A percentile compares a stretch with the other conserved stretches of the same genome.
Evolutionary conservation across 768 basidiomycete species (phyloP).

Genomic region (Termitomyces sp.): DNA sequence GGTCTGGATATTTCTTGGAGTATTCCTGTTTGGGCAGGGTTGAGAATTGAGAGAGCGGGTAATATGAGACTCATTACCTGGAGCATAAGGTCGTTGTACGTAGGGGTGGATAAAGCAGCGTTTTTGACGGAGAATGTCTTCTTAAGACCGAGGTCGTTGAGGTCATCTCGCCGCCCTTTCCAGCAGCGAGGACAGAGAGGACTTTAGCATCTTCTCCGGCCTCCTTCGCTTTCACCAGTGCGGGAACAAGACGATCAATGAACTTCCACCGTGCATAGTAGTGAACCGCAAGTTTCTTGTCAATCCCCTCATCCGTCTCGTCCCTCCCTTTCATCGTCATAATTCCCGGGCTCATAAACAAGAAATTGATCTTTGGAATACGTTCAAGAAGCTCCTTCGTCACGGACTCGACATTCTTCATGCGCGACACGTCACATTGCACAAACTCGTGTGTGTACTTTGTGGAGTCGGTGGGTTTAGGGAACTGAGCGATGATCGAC

Average conservation of each 20-base stretch:
- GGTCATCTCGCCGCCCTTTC: slow-evolving; percentile 31
- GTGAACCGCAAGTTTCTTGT: slow-evolving; percentile 32
- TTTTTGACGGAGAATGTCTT: slow-evolving; percentile 28
- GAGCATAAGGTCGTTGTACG: slow-evolving; percentile 39
- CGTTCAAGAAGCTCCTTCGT: slow-evolving; percentile 26
- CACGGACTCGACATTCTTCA: slow-evolving; percentile 35
- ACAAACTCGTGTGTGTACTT: slow-evolving; percentile 35
- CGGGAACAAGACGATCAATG: slow-evolving; percentile 36
- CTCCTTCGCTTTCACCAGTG: slow-evolving; percentile 36
- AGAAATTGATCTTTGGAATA: slow-evolving; percentile 44
- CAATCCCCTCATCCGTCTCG: slow-evolving; percentile 28
- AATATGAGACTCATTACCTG: slow-evolving; percentile 21
- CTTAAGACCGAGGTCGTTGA: slow-evolving; percentile 41
- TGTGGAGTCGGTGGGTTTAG: slow-evolving; percentile 19
- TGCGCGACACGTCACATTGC: slow-evolving; percentile 37
- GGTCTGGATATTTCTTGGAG: slow-evolving; percentile 24
- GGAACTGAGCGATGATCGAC: slow-evolving; percentile 31
- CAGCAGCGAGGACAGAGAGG: slow-evolving; percentile 38
- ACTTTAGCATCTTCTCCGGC: slow-evolving; percentile 47
- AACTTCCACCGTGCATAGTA: slow-evolving; percentile 52
- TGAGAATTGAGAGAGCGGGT: background rate
- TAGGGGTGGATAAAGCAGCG: slow-evolving; percentile 23
- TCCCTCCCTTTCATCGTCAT: slow-evolving; percentile 30
- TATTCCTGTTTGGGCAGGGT: slow-evolving; percentile 25
- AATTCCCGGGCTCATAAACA: slow-evolving; percentile 40